A percentile compares a stretch with the other conserved stretches of the same genome.
These are phyloP conservation scores for Gossypioides kirkii DNA, from an alignment of 345 rosid species.

Conservation along the genomic window DNA sequence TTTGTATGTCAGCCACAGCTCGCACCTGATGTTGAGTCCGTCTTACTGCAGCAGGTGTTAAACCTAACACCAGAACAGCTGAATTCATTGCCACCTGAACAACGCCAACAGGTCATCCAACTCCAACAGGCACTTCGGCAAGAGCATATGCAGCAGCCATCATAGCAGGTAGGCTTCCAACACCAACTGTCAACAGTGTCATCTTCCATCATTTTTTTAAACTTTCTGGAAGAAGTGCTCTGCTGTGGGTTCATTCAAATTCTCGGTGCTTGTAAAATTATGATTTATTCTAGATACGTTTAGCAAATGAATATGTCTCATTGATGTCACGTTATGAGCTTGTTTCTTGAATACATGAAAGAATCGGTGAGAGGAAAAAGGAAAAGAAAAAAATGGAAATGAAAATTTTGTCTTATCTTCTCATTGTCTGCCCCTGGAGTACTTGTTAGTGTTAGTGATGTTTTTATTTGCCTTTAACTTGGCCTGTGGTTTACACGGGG, in stretches of 20 bases:
- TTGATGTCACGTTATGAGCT: constrained; percentile 20
- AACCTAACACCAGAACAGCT: constrained; percentile 80
- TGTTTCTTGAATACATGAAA: constrained; percentile 9
- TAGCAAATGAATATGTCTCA: constrained; percentile 10
- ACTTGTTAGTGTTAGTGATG: not conserved
- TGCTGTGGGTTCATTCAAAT: constrained; percentile 12
- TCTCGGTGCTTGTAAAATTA: constrained; percentile 25
- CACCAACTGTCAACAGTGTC: not conserved
- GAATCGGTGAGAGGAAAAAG: not conserved
- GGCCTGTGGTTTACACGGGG: too few species aligned
- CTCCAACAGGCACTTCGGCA: constrained; percentile 68
- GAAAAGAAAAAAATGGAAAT: not conserved
- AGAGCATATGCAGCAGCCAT: constrained; percentile 48
- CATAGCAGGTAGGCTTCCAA: constrained; percentile 25
- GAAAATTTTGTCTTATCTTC: constrained; percentile 26
- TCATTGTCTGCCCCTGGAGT: not conserved
- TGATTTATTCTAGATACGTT: constrained; percentile 3
- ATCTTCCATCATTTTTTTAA: constrained; percentile 9
- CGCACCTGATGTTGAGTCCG: constrained; percentile 58
- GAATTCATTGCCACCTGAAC: constrained; percentile 76
- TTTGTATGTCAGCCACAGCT: constrained; percentile 32
- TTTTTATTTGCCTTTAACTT: not conserved
- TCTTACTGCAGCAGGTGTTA: constrained; percentile 80
- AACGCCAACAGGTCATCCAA: constrained; percentile 76
- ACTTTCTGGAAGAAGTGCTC: constrained; percentile 9